These are phyloP conservation scores for Trametes villosa DNA, from an alignment of 768 basidiomycete genomes.

Conservation along the genomic window DNA sequence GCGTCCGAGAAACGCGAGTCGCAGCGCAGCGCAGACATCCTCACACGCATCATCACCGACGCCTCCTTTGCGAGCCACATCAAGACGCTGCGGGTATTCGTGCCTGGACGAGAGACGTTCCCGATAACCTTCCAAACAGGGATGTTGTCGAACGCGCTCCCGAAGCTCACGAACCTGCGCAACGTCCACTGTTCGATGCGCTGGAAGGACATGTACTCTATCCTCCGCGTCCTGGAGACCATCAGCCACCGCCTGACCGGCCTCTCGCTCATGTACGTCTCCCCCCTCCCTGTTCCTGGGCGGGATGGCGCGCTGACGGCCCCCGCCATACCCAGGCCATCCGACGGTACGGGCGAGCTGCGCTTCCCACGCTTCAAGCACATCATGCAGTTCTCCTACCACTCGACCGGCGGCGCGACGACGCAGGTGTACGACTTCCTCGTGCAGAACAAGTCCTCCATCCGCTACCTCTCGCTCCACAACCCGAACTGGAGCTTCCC, in stretches of 20 bases:
- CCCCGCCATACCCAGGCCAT: constrained; percentile 24
- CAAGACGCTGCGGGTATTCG: constrained; percentile 61
- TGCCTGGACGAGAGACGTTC: constrained; percentile 52
- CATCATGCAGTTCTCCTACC: constrained; percentile 62
- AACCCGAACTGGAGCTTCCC: constrained; percentile 64
- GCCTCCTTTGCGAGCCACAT: constrained; percentile 60
- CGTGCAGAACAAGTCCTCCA: constrained; percentile 52
- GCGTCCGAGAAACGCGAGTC: constrained; percentile 54
- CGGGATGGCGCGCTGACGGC: not conserved
- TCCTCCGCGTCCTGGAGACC: constrained; percentile 56
- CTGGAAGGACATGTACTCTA: constrained; percentile 53
- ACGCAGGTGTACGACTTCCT: constrained; percentile 51
- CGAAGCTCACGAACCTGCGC: constrained; percentile 60
- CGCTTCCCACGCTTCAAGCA: constrained; percentile 40
- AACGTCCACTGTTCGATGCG: constrained; percentile 65
- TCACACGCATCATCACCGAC: constrained; percentile 68
- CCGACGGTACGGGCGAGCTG: constrained; percentile 35
- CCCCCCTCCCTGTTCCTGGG: not conserved
- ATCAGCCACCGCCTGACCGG: constrained; percentile 56
- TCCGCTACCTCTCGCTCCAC: constrained; percentile 59
- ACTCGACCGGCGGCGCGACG: constrained; percentile 47
- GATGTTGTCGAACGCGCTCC: constrained; percentile 71
- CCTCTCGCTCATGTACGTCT: constrained; percentile 50
- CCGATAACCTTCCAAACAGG: constrained; percentile 68
- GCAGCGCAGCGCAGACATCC: constrained; percentile 70